phyloP scores from a whole-genome alignment of 345 rosid species.

The Toxicodendron radicans region DNA sequence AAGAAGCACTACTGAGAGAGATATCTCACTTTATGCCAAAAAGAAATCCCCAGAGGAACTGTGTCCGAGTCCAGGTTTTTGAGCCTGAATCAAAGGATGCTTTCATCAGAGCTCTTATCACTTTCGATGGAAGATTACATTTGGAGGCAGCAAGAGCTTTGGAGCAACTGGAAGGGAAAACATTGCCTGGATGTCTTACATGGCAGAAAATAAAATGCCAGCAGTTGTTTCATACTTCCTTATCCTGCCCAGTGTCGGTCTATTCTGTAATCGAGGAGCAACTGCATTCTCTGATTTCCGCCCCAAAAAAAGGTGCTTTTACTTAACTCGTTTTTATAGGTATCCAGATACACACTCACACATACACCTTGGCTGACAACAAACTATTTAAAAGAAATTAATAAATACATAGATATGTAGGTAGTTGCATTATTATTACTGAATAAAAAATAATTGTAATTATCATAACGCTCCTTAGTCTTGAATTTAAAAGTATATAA shows the following conservation, averaged over 20 bases:
- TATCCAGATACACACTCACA: background rate
- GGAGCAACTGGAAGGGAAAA: slow-evolving; percentile 75
- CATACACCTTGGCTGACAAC: background rate
- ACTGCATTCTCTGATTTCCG: slow-evolving; percentile 41
- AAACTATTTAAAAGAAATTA: too few relatives aligned
- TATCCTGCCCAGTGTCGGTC: slow-evolving; percentile 63
- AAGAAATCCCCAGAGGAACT: slow-evolving; percentile 42
- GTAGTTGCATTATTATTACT: background rate
- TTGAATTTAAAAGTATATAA: too few relatives aligned
- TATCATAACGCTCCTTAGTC: background rate
- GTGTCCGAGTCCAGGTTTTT: slow-evolving; percentile 59
- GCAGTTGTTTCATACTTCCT: slow-evolving; percentile 71
- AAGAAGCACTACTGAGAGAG: slow-evolving; percentile 52
- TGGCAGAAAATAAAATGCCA: slow-evolving; percentile 89
- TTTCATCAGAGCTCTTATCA: slow-evolving; percentile 55
- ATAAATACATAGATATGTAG: background rate
- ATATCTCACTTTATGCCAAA: slow-evolving; percentile 64
- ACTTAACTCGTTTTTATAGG: background rate
- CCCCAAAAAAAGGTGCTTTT: slow-evolving; percentile 54
- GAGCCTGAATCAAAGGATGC: slow-evolving; percentile 50
- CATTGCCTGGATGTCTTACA: slow-evolving; percentile 57
- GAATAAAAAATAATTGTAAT: too few relatives aligned
- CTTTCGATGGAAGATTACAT: slow-evolving; percentile 79
- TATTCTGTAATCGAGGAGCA: slow-evolving; percentile 61
- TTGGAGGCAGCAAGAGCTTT: slow-evolving; percentile 95